These are phyloP conservation scores for Rubroboletus pulcherrimus DNA, from an alignment of 768 basidiomycete genomes.

Conservation along the genomic window DNA sequence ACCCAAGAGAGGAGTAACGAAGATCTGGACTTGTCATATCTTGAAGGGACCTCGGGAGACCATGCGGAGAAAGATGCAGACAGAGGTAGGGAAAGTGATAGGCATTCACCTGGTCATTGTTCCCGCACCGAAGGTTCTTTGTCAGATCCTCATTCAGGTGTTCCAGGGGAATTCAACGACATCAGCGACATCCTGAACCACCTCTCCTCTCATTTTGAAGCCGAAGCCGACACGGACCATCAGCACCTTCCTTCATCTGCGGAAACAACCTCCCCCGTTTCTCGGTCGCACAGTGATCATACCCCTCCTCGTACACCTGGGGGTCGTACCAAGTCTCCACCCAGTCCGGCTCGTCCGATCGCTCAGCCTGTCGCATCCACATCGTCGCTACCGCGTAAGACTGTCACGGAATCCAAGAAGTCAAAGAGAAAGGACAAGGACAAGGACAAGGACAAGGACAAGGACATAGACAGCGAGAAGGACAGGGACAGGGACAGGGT, in stretches of 20 bases:
- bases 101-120: conserved; percentile 27
- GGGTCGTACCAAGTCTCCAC: conserved; percentile 33
- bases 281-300: conserved; percentile 25
- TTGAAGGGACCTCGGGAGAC: conserved; percentile 33
- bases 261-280: conserved; percentile 29
- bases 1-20: conserved; percentile 39
- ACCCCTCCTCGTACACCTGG: conserved; percentile 20
- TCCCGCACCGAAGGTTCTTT: conserved; percentile 31
- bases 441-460: conserved; percentile 21
- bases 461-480: conserved; percentile 28
- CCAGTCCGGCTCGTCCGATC: conserved; percentile 32
- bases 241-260: conserved; percentile 38
- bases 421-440: conserved; percentile 24
- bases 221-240: conserved; percentile 43
- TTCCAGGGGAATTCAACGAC: conserved; percentile 61
- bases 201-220: conserved; percentile 65
- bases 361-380: conserved; percentile 51
- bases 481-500: conserved; percentile 42
- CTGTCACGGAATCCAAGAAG: conserved; percentile 23
- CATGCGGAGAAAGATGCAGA: conserved; percentile 25
- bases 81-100: conserved; percentile 42
- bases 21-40: conserved; percentile 53
- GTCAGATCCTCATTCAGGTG: conserved; percentile 43
- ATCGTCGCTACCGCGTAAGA: conserved; percentile 35
- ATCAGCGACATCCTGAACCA: conserved; percentile 76